Base-by-base conservation (phyloP, 495 filamentous ascomycete species). In the Cladorrhinum samala region DNA sequence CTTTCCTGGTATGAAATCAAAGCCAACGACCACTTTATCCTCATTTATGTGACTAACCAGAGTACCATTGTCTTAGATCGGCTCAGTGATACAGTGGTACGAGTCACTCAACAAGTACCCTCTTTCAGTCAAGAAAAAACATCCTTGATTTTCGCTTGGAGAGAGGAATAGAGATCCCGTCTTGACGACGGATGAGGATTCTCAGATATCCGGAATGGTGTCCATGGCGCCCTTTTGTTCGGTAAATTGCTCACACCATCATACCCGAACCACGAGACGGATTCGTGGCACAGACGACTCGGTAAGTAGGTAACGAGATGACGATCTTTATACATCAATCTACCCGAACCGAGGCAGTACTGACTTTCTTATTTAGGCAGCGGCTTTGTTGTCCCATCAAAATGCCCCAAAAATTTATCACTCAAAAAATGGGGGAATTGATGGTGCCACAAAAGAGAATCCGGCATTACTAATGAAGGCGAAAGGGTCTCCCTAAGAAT, bases 1-100 rank as follows among this genome's bases (percentile, higher is more conserved):
- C 83, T 21, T 88, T 87, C 55, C 69, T 88, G 63, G 68, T 68
- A 33, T 33, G 27, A 6, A 6, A 6, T 33, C 11, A 11, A 33
- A 11, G 5, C 27, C 11, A 33, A 33, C 6, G 27, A 33, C n/a
- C n/a, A n/a, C n/a, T n/a, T n/a, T n/a, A n/a, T n/a, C n/a, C n/a
- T n/a, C n/a, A n/a, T n/a, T n/a, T n/a, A n/a, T n/a, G n/a, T n/a
- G n/a, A n/a, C n/a, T n/a, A n/a, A n/a, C n/a, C n/a, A n/a, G n/a
- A n/a, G n/a, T n/a, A n/a, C n/a, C n/a, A n/a, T n/a, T n/a, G n/a
- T n/a, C 9, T 9, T 0, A 51, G 38, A 23, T 44, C 25, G 49
- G 49, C 13, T 44, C 38, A 14, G 49, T 45, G 4, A n/a, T 42
- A 9, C 50, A 46, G 18, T 24, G 41, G 50, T 52, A 45, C 7